Evolutionary conservation across 1,284 basidiomycete genomes (phyloP).

Genomic region (Leucoagaricus sp.): DNA sequence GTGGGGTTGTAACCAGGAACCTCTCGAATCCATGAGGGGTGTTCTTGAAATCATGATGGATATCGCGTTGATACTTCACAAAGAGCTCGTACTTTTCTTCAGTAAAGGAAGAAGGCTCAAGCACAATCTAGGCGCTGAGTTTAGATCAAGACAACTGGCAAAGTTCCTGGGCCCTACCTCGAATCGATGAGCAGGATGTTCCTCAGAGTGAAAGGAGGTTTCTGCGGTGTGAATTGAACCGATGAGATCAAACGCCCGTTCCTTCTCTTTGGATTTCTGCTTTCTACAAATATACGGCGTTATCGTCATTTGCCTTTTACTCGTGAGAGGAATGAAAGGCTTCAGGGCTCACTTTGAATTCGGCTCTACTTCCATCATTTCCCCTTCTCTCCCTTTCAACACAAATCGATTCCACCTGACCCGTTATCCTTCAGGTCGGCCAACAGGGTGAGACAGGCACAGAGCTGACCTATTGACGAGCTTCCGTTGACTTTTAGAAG

Average conservation of each 20-base stretch:
- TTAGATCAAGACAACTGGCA: background rate
- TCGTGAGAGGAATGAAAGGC: background rate
- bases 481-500: slow-evolving; percentile 81
- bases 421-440: background rate
- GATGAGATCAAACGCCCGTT: slow-evolving; percentile 39
- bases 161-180: slow-evolving; percentile 43
- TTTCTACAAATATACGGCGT: background rate
- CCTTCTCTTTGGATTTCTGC: slow-evolving; percentile 19
- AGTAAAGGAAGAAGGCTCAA: slow-evolving; percentile 77
- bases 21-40: slow-evolving; percentile 57
- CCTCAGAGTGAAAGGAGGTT: slow-evolving; percentile 27
- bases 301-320: background rate
- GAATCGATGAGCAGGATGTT: slow-evolving; percentile 40
- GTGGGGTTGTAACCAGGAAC: slow-evolving; percentile 82
- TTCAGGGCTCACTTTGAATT: slow-evolving; percentile 19
- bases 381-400: slow-evolving; percentile 43
- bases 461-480: slow-evolving; percentile 66
- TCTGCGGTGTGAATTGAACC: slow-evolving; percentile 51
- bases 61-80: slow-evolving; percentile 71
- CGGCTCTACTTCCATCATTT: slow-evolving; percentile 26
- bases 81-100: slow-evolving; percentile 83
- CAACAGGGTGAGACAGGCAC: background rate
- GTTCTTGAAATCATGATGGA: slow-evolving; percentile 72
- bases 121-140: slow-evolving; percentile 51
- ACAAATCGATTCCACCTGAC: slow-evolving; percentile 78